Percentiles rank a stretch among this genome's conserved stretches.
phyloP scores from a whole-genome alignment of 192 early-diverging fungal species.

The Chytriomyces hyalinus region DNA sequence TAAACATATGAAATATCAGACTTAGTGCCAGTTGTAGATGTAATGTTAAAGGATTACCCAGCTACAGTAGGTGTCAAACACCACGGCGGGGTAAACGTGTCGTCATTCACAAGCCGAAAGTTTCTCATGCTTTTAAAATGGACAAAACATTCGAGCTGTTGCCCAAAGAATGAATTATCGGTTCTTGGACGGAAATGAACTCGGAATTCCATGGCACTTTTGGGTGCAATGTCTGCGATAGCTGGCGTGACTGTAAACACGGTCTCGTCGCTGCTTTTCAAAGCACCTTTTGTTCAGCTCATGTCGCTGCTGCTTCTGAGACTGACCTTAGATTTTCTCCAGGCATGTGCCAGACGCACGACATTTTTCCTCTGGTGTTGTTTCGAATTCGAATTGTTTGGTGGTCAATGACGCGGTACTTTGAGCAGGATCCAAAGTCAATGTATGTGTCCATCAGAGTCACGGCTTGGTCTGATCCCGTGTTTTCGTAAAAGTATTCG shows the following conservation, averaged over 20 bases:
- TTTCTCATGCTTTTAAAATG: conserved; percentile 68
- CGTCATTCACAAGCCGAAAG: conserved; percentile 61
- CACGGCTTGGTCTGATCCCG: conserved; percentile 42
- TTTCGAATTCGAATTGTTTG: conserved; percentile 55
- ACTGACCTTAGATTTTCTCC: conserved; percentile 42
- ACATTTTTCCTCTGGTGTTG: conserved; percentile 62
- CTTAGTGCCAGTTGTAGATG: neutral
- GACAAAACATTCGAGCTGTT: conserved; percentile 62
- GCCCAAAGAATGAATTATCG: conserved; percentile 61
- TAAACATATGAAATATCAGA: neutral
- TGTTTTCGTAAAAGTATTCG: conserved; percentile 61
- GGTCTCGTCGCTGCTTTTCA: conserved; percentile 38
- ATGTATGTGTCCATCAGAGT: conserved; percentile 54
- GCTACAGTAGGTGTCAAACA: conserved; percentile 59
- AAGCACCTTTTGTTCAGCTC: neutral
- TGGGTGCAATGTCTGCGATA: conserved; percentile 50
- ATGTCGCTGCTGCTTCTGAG: neutral
- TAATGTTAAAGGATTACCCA: conserved; percentile 46
- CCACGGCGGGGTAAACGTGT: conserved; percentile 67
- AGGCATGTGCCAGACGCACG: conserved; percentile 60
- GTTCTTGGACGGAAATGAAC: conserved; percentile 56
- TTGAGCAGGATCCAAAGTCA: conserved; percentile 62
- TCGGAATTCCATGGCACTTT: conserved; percentile 51
- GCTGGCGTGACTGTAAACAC: conserved; percentile 54
- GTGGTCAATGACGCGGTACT: conserved; percentile 56